Base-by-base conservation (phyloP, 2,329 filamentous ascomycete genomes). In the Epichloe coenophiala region DNA sequence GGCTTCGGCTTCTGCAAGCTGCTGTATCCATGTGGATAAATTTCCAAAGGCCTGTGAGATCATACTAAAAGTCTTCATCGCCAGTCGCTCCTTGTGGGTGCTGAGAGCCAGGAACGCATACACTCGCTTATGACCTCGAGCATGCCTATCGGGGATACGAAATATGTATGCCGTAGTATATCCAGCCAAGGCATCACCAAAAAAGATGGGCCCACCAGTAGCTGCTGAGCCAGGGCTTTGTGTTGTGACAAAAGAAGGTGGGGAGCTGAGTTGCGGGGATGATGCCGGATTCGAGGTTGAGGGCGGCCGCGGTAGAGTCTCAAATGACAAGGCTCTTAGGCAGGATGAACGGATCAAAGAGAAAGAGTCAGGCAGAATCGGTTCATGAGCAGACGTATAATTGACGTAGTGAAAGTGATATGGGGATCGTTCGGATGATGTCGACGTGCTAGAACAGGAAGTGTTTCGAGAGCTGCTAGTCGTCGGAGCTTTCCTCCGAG, bases 141-240 rank as follows among this genome's bases (percentile, higher is more conserved):
- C 81, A 55, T 83, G 80, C 37, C 83, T 71, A 60, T 85, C 81
- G 6, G 81, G 77, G 41, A 85, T 81, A 27, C 81, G 80, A 60
- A 85, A 85, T 55, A 84, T 81, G 63, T 83, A 84, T 13, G 81
- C 81, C 0, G 81, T 85, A 0, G 81, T 85, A 64, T 83, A 84
- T 33, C 81, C 81, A 1, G 80, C 76, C 0, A 76, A 62, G 1
- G 78, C 73, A 58, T 85, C 81, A 33, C 81, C 81, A 53, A 85
- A 84, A 27, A 85, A 83, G 49, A 85, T 82, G 33, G 81, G 80
- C 0, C 81, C 81, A 3, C 80, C 81, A 3, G 78, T 79, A 1
- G 75, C 72, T 15, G 79, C 71, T 38, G 76, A 69, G 50, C 76
- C 69, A 54, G 76, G 62, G 60, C 71, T 71, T 57, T 77, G 75